A percentile compares a stretch with the other conserved stretches of the same genome.
Evolutionary conservation across 139 green algal species (phyloP).

Genomic region (Coccomyxa sp.): DNA sequence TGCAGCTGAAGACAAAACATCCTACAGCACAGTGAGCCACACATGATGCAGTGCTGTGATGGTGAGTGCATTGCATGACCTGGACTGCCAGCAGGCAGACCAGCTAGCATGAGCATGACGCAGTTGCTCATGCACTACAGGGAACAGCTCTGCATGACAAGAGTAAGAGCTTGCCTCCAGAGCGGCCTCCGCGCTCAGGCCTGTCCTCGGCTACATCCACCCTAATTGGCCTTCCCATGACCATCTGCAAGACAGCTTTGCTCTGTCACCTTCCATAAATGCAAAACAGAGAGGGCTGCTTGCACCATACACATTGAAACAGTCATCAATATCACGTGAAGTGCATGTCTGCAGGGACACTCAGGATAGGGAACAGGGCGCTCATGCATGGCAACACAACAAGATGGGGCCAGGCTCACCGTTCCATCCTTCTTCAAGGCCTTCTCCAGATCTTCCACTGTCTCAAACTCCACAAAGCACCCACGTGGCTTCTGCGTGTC

Average conservation of each 20-base stretch:
- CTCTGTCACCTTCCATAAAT: too few relatives aligned
- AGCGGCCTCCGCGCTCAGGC: conserved; percentile 3
- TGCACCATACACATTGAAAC: not conserved
- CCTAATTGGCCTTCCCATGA: conserved; percentile 28
- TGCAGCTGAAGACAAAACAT: too few relatives aligned
- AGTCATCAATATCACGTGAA: not conserved
- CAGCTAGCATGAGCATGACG: too few relatives aligned
- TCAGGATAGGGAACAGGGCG: not conserved
- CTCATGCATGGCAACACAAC: not conserved
- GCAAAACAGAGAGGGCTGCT: too few relatives aligned
- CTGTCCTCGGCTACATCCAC: conserved; percentile 38
- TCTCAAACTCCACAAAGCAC: conserved; percentile 51
- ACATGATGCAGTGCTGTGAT: too few relatives aligned
- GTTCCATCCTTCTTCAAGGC: conserved; percentile 14
- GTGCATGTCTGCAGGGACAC: not conserved
- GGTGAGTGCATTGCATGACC: too few relatives aligned
- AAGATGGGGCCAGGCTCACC: not conserved
- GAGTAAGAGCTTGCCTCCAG: too few relatives aligned
- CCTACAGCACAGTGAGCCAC: too few relatives aligned
- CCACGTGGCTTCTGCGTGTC: conserved; percentile 44
- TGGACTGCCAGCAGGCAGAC: too few relatives aligned
- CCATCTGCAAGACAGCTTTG: conserved; percentile 10
- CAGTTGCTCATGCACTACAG: too few relatives aligned
- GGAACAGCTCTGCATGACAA: too few relatives aligned
- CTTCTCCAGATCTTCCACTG: conserved; percentile 7